Conservation (phyloP, 345 rosid species). For the Camelina neglecta region DNA sequence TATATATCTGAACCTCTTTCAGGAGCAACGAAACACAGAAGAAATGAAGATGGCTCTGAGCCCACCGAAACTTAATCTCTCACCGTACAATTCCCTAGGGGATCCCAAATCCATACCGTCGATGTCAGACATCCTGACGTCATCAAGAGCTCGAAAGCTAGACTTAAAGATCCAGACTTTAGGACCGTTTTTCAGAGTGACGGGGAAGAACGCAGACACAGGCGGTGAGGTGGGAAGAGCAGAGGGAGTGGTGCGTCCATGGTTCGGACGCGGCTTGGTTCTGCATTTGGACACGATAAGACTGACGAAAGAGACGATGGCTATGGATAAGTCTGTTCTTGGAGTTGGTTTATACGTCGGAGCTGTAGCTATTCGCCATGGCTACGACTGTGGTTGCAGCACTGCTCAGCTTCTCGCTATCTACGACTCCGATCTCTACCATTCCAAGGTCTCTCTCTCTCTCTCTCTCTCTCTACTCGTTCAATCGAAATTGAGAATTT, state of each 20-base stretch:
- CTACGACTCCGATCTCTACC: constrained; percentile 87
- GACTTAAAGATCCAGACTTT: constrained; percentile 68
- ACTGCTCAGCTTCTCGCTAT: constrained; percentile 90
- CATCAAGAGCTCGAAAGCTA: constrained; percentile 75
- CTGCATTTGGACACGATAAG: constrained; percentile 84
- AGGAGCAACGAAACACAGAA: constrained; percentile 26
- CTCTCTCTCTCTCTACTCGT: constrained; percentile 31
- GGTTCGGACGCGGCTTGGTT: constrained; percentile 69
- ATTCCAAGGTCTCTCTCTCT: constrained; percentile 64
- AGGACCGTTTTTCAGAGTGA: constrained; percentile 85
- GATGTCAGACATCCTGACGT: constrained; percentile 68
- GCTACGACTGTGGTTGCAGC: constrained; percentile 75
- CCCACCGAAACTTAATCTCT: constrained; percentile 32
- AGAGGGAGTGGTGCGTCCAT: constrained; percentile 72
- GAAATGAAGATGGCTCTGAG: constrained; percentile 40
- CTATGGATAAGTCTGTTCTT: constrained; percentile 77
- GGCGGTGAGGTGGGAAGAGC: constrained; percentile 72
- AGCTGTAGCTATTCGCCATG: constrained; percentile 87
- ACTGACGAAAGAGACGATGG: constrained; percentile 69
- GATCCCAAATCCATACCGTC: constrained; percentile 52
- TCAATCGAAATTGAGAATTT: constrained; percentile 6
- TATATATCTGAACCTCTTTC: background rate
- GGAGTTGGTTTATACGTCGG: constrained; percentile 90
- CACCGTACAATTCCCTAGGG: constrained; percentile 24
- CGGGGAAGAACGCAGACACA: constrained; percentile 67